Base-by-base conservation (phyloP, 495 filamentous ascomycete genomes). In the Talaromyces ruber region DNA sequence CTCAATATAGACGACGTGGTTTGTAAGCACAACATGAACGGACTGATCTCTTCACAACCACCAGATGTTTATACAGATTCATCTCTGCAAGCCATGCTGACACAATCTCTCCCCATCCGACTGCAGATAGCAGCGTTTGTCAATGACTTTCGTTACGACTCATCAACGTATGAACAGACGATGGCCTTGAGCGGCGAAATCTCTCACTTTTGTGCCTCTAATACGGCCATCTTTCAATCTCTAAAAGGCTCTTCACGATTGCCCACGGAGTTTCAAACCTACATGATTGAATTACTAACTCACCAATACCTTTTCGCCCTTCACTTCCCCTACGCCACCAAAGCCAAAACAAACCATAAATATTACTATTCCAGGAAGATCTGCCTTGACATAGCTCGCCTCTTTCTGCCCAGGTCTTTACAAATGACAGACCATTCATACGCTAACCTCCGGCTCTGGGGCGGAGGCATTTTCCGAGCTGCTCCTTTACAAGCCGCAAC, bases 1-100 rank as follows among this genome's bases (percentile, higher is more conserved):
- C 63, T 70, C 6, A 84, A 85, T 29, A 58, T 71, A 34, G 68
- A 82, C 63, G 82, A 85, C 52, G 5, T 16, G 34, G 34, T 16
- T 12, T 39, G 14, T 9, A 39, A 39, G 14, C 14, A 16, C 14
- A n/a, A 47, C 18, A 21, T 47, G 43, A n/a, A 22, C 43, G 16
- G 8, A 47, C 21, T 39, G 2, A 4, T 14, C 18, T 58, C 63
- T 11, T 34, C 28, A 16, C 26, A 56, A 32, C 53, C 53, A 16
- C 9, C 24, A 0, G 25, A 56, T 30, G 28, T 26, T 12, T 56
- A 32, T n/a, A 56, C 53, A 24, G 25, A 56, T 18, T 56, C 53
- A 18, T 56, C 53, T 34, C 16, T 56, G 16, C 53, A 56, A n/a
- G 28, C 32, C 18, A 56, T 56, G 26, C 29, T 56, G 24, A 28